Evolutionary conservation across 2,329 filamentous ascomycete species (phyloP).

Genomic region (Penicillium occitanis): DNA sequence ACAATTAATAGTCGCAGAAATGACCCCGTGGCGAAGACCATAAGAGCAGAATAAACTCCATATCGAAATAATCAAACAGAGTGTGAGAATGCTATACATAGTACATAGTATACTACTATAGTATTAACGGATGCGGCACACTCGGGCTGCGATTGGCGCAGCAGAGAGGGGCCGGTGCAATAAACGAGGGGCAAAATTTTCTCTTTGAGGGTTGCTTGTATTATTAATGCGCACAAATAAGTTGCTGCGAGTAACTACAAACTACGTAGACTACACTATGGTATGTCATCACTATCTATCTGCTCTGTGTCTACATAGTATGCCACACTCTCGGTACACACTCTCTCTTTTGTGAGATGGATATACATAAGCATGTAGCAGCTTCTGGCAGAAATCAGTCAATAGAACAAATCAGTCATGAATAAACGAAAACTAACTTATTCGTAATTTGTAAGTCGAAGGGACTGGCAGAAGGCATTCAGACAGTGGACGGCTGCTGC

Average conservation of each 20-base stretch:
- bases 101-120: too few species aligned
- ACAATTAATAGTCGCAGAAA: too few species aligned
- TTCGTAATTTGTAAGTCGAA: neutral
- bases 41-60: neutral
- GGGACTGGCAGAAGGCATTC: neutral
- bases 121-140: neutral
- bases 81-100: too few species aligned
- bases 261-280: too few species aligned
- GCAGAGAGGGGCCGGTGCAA: neutral
- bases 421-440: too few species aligned
- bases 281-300: too few species aligned
- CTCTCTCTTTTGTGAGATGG: neutral
- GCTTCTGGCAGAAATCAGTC: neutral
- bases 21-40: too few species aligned
- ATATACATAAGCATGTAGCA: neutral
- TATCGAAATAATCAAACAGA: neutral
- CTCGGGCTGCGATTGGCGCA: slow-evolving; percentile 6
- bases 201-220: neutral
- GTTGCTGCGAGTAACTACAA: neutral
- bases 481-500: slow-evolving; percentile 1
- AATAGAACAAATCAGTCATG: too few species aligned
- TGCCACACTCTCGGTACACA: neutral
- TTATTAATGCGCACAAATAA: slow-evolving; percentile 10
- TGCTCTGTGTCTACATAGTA: too few species aligned
- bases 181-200: slow-evolving; percentile 16